Base-by-base conservation (phyloP, 2,329 filamentous ascomycete species). In the Thielaviopsis ethacetica region DNA sequence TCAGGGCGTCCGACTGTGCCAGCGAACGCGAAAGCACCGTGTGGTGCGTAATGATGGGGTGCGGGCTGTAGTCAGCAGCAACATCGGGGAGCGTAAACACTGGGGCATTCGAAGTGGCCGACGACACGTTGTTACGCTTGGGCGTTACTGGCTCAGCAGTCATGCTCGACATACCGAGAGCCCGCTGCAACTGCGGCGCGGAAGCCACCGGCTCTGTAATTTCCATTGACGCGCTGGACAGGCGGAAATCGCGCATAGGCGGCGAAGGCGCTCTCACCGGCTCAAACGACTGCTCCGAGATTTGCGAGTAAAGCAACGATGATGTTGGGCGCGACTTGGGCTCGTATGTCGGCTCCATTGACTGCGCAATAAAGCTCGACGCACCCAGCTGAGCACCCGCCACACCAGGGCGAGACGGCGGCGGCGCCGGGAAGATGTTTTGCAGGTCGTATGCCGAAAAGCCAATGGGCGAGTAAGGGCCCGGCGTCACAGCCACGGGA, bases 361-460 rank as follows among this genome's bases (percentile, higher is more conserved):
- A 24, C 27, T 59, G 50, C 17, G 51, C 19, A 15, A 59, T 34
- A 13, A 59, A 21, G 22, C 52, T 47, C 24, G 57, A 59, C 5
- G 57, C 54, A 34, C 52, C 57, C 22, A 54, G 47, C 56, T 57
- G 56, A 10, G 19, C 10, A 26, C 21, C 27, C 6, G 19, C 22
- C 6, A 34, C 38, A 30, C 21, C 26, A 30, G 26, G 13, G 21
- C 57, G 22, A 15, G 57, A 59, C 21, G 57, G 44, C 15, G 59
- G 59, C 15, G 59, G 59, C 15, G 59, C 59, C 1, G 59, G 59
- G 56, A 61, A 61, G n/a, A 61, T 61, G 30, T 61, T 34, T 53
- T 61, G 59, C 30, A 61, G 52, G 26, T 61, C 59, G 24, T 51
- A 34, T 10, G 55, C 59, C 24, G 59, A 61, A 6, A 61, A 54